Conservation (phyloP, 352 stramenopile genomes). For the Pythium myriotylum region DNA sequence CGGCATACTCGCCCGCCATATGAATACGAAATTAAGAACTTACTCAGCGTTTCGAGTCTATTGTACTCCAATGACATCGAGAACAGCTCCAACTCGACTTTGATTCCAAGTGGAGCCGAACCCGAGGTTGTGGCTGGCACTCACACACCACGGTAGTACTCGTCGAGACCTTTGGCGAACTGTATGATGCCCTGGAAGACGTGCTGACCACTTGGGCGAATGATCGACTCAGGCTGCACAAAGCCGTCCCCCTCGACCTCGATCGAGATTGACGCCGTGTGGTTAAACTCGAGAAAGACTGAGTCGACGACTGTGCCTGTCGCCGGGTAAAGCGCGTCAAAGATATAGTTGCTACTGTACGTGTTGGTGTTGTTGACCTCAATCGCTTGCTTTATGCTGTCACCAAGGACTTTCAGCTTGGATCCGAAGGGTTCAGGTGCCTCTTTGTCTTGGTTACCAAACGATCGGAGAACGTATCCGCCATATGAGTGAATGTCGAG, state of each 20-base stretch:
- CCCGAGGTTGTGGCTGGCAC: no score
- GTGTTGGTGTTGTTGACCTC: not conserved
- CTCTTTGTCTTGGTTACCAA: slow-evolving; percentile 13
- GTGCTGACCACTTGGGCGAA: slow-evolving; percentile 21
- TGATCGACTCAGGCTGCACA: slow-evolving; percentile 15
- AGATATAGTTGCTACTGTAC: slow-evolving; percentile 23
- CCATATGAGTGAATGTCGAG: slow-evolving; percentile 28
- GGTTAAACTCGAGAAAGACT: slow-evolving; percentile 28
- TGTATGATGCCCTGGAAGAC: slow-evolving; percentile 26
- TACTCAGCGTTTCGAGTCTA: no score
- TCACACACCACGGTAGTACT: slow-evolving; percentile 14
- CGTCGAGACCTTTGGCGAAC: slow-evolving; percentile 21
- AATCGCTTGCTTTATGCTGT: slow-evolving; percentile 19
- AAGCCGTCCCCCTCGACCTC: slow-evolving; percentile 35
- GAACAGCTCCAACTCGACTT: no score
- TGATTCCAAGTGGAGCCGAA: no score
- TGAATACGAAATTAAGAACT: no score
- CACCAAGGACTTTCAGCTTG: slow-evolving; percentile 26
- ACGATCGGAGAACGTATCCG: slow-evolving; percentile 26
- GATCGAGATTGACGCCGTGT: slow-evolving; percentile 26
- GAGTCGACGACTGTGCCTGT: slow-evolving; percentile 31
- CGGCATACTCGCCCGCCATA: no score
- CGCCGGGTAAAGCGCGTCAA: slow-evolving; percentile 24
- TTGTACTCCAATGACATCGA: no score
- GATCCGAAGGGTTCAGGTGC: slow-evolving; percentile 19